Percentiles rank a stretch among this genome's conserved stretches.
These are phyloP conservation scores for Byssochlamys sp. DNA, from an alignment of 2,329 filamentous ascomycete genomes.

Conservation along the genomic window DNA sequence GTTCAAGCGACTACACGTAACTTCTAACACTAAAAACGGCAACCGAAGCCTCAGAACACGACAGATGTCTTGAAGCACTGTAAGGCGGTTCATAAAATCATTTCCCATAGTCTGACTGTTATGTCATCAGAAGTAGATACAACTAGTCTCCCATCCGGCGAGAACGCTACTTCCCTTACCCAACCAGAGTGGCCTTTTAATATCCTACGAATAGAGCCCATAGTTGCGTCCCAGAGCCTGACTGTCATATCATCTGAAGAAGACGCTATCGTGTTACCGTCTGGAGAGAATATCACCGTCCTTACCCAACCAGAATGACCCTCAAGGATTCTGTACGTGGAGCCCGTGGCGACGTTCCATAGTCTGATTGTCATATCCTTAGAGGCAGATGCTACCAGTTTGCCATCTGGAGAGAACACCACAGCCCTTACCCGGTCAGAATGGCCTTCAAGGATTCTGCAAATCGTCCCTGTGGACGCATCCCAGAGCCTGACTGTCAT, in stretches of 20 bases:
- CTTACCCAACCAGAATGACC: slow-evolving; percentile 5
- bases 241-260: slow-evolving; percentile 13
- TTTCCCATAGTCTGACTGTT: background rate
- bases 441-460: slow-evolving; percentile 8
- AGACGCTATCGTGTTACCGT: slow-evolving; percentile 11
- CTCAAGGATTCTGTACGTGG: slow-evolving; percentile 4
- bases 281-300: slow-evolving; percentile 12
- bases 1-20: too few species aligned
- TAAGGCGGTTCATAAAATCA: too few species aligned
- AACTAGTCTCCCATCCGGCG: slow-evolving; percentile 8
- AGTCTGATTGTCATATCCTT: slow-evolving; percentile 10
- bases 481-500: slow-evolving; percentile 10
- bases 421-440: slow-evolving; percentile 3
- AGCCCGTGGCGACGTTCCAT: slow-evolving; percentile 3
- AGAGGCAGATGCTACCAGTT: slow-evolving; percentile 13
- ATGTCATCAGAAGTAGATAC: slow-evolving; percentile 9
- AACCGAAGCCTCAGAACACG: too few species aligned
- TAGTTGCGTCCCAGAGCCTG: slow-evolving; percentile 5
- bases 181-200: slow-evolving; percentile 5
- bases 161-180: slow-evolving; percentile 12
- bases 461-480: background rate
- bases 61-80: too few species aligned
- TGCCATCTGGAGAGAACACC: slow-evolving; percentile 13
- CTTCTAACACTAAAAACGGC: too few species aligned
- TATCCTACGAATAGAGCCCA: slow-evolving; percentile 1